phyloP scores from a whole-genome alignment of 2,329 filamentous ascomycete species.

The Sporothrix inflata region DNA sequence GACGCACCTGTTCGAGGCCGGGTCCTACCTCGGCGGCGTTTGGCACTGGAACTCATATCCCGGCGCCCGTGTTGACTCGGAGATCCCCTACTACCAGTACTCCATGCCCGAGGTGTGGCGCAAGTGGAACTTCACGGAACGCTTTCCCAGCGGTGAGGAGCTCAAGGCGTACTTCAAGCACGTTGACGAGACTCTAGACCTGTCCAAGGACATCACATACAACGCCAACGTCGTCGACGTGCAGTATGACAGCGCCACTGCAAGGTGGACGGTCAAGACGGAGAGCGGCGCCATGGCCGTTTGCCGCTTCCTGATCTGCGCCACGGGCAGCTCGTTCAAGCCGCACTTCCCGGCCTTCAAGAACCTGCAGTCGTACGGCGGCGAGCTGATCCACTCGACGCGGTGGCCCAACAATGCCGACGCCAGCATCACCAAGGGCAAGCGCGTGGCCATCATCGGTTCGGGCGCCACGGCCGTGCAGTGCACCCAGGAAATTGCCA shows the following conservation, averaged over 20 bases:
- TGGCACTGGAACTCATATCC: slow-evolving; percentile 53
- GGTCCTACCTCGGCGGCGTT: slow-evolving; percentile 45
- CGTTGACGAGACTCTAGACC: slow-evolving; percentile 48
- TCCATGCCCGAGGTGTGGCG: slow-evolving; percentile 46
- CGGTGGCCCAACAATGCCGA: slow-evolving; percentile 30
- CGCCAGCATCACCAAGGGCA: slow-evolving; percentile 26
- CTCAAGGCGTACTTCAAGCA: slow-evolving; percentile 52
- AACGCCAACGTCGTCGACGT: slow-evolving; percentile 48
- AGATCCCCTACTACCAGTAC: slow-evolving; percentile 44
- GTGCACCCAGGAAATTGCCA: slow-evolving; percentile 39
- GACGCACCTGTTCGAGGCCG: slow-evolving; percentile 46
- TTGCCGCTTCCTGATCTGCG: slow-evolving; percentile 50
- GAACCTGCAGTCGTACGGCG: slow-evolving; percentile 34
- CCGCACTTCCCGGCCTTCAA: slow-evolving; percentile 45
- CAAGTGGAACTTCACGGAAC: slow-evolving; percentile 50
- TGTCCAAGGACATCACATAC: slow-evolving; percentile 51
- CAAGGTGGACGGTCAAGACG: slow-evolving; percentile 50
- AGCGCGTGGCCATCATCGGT: slow-evolving; percentile 35
- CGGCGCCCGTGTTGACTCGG: slow-evolving; percentile 47
- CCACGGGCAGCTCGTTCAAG: slow-evolving; percentile 52
- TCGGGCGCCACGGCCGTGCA: slow-evolving; percentile 35
- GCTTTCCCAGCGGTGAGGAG: slow-evolving; percentile 47
- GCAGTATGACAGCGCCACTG: slow-evolving; percentile 43
- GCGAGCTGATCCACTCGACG: slow-evolving; percentile 32
- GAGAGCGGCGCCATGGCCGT: slow-evolving; percentile 45